A percentile compares a stretch with the other conserved stretches of the same genome.
These are phyloP conservation scores for Aspergillus pseudoglaucus DNA, from an alignment of 2,329 filamentous ascomycete species.

Conservation along the genomic window DNA sequence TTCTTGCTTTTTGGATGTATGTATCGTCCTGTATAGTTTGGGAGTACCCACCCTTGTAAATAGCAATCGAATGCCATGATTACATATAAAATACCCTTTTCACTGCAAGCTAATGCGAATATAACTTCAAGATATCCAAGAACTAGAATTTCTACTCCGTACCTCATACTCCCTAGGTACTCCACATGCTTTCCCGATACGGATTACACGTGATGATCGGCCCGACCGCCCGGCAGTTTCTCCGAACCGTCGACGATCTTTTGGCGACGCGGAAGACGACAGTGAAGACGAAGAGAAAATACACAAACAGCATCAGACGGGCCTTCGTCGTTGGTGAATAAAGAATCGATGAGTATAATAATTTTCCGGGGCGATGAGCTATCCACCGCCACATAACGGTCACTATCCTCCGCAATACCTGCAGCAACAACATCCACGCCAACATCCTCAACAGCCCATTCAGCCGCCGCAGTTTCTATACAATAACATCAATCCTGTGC, in stretches of 20 bases:
- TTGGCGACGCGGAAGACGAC: neutral
- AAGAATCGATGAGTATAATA: constrained; percentile 15
- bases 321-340: neutral
- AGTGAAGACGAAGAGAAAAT: constrained; percentile 1
- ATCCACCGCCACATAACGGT: constrained; percentile 35
- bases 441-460: constrained; percentile 22
- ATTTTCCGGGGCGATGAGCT: constrained; percentile 35
- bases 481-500: constrained; percentile 25
- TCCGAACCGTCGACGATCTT: constrained; percentile 3
- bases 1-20: neutral
- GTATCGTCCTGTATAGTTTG: neutral
- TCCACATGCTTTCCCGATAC: too few relatives aligned
- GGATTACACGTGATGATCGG: neutral
- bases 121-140: neutral
- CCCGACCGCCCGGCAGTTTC: constrained; percentile 6
- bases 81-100: neutral
- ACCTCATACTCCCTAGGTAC: too few relatives aligned
- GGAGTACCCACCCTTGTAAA: neutral
- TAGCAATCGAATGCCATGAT: neutral
- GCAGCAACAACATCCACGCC: constrained; percentile 20
- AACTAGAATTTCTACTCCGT: neutral
- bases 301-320: neutral
- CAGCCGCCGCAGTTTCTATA: constrained; percentile 29
- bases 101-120: too few relatives aligned
- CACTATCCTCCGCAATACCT: constrained; percentile 34